phyloP scores from a whole-genome alignment of 345 rosid species.

The Salix viminalis region DNA sequence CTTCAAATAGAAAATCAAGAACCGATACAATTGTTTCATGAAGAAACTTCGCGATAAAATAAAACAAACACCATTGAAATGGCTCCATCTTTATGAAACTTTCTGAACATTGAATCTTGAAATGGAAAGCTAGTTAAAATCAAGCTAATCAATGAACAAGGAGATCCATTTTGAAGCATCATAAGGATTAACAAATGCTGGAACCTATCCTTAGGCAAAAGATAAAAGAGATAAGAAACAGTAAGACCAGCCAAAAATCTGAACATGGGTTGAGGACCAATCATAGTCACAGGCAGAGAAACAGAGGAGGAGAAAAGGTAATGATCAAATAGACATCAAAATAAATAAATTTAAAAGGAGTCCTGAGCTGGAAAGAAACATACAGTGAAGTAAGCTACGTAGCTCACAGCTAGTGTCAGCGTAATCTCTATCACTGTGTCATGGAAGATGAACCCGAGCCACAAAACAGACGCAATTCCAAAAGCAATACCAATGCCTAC shows the following conservation, averaged over 20 bases:
- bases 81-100: neutral
- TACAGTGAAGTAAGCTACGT: slow-evolving; percentile 82
- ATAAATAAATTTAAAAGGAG: neutral
- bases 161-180: neutral
- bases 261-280: neutral
- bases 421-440: slow-evolving; percentile 91
- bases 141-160: neutral
- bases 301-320: neutral
- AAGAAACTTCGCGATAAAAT: neutral
- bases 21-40: neutral
- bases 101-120: neutral
- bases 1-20: neutral
- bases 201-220: neutral
- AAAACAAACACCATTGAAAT: neutral
- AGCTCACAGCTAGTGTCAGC: slow-evolving; percentile 90
- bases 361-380: slow-evolving; percentile 23
- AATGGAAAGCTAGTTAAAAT: neutral
- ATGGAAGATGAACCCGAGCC: slow-evolving; percentile 91
- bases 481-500: slow-evolving; percentile 87
- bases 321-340: neutral
- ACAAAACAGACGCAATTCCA: slow-evolving; percentile 80
- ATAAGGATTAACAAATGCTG: neutral
- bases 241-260: neutral
- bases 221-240: neutral
- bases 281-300: neutral